Base-by-base conservation (phyloP, 805 yeast species). In the Candida lessepsii region DNA sequence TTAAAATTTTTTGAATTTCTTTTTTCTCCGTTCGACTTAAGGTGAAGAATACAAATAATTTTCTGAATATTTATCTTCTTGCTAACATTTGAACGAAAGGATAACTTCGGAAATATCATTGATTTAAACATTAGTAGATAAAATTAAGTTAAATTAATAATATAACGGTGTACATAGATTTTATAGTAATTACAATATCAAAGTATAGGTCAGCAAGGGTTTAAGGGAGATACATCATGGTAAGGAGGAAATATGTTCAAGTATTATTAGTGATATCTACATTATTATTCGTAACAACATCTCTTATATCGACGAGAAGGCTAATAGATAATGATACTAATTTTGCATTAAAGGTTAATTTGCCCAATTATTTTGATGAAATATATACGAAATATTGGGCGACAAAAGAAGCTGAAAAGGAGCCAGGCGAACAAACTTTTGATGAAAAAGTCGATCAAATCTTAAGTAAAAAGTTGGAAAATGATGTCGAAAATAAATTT, bases 401-500 rank as follows among this genome's bases (percentile, higher is more conserved):
- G 5, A 29, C 30, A 5, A 18, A 28, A 14, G 13, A 8, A 7
- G 31, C 28, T 16, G 38, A 31, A 23, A 21, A 39, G 3, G n/a
- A 20, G 2, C 16, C n/a, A 7, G 10, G n/a, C 14, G 35, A 34
- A 35, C 32, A 34, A 35, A 39, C 46, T 9, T 28, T 39, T 3
- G 39, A 41, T 19, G 29, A 33, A 25, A 31, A 49, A 18, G 51
- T 60, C 10, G 50, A 54, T 11, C 13, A 34, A 5, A 27, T 57
- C 10, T 39, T 51, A 16, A 11, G 36, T n/a, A 33, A 38, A 8
- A 57, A 59, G 37, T 16, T 37, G 13, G 20, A 35, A 3, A 18
- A 40, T 14, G 67, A 58, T 35, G 24, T 50, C 9, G 63, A 60
- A 29, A 45, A 53, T 30, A 54, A 57, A 29, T 58, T 47, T 39